Conservation (phyloP, 257 asterid species). For the Datura wrightii region DNA sequence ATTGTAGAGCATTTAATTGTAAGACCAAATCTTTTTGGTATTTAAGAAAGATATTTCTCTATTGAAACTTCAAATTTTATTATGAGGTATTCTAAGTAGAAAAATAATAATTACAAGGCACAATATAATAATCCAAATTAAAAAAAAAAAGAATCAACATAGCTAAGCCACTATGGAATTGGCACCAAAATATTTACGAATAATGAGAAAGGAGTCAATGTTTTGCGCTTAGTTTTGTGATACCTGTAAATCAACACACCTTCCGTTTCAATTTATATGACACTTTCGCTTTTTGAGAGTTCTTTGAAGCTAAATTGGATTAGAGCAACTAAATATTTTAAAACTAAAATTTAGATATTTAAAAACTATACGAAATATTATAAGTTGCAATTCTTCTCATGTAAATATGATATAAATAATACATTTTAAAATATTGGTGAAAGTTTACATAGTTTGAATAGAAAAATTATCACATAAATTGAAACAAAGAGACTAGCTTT, state of each 20-base stretch:
- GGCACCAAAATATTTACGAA: neutral
- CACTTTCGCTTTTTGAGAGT: neutral
- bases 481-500: neutral
- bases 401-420: neutral
- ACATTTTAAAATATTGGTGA: neutral
- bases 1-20: no score
- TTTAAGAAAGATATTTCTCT: neutral
- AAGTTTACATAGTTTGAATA: neutral
- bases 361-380: neutral
- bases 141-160: no score
- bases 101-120: no score
- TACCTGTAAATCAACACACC: neutral
- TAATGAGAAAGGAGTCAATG: neutral
- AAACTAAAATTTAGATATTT: no score
- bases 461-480: neutral
- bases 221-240: neutral
- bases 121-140: no score
- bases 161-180: no score
- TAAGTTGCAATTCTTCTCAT: neutral
- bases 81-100: no score
- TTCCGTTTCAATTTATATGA: neutral
- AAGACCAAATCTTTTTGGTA: neutral
- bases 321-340: neutral
- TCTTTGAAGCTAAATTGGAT: neutral
- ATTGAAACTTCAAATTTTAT: conserved; percentile 1